These are phyloP conservation scores for Eurotiales sp. DNA, from an alignment of 2,329 filamentous ascomycete genomes.

Conservation along the genomic window DNA sequence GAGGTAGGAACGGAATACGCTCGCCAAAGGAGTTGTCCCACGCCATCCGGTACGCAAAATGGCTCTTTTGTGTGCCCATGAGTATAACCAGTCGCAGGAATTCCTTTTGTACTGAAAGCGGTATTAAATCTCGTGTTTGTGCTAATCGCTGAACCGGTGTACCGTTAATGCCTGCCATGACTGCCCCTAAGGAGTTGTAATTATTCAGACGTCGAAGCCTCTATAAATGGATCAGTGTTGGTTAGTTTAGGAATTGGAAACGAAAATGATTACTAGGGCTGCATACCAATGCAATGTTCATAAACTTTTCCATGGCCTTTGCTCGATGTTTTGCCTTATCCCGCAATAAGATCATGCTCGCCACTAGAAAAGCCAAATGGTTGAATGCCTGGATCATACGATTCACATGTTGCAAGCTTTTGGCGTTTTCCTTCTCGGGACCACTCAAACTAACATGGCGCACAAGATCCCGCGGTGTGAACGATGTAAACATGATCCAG, in stretches of 20 bases:
- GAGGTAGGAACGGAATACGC: conserved; percentile 87
- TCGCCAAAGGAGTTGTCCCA: conserved; percentile 94
- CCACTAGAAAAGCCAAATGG: conserved; percentile 76
- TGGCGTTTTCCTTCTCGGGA: conserved; percentile 53
- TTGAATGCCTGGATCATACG: conserved; percentile 94
- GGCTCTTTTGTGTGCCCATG: conserved; percentile 88
- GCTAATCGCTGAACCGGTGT: conserved; percentile 78
- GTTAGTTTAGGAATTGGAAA: conserved; percentile 15
- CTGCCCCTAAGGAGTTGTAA: conserved; percentile 92
- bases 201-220: conserved; percentile 91
- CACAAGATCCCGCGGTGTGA: conserved; percentile 86
- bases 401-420: conserved; percentile 78
- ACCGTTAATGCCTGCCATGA: conserved; percentile 88
- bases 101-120: conserved; percentile 68
- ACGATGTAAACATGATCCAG: conserved; percentile 97
- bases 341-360: conserved; percentile 78
- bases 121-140: conserved; percentile 74
- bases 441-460: conserved; percentile 77
- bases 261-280: conserved; percentile 12
- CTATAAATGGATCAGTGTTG: conserved; percentile 29
- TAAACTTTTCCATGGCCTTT: conserved; percentile 89
- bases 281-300: conserved; percentile 70
- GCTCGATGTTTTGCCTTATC: conserved; percentile 96
- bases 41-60: conserved; percentile 91
- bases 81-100: conserved; percentile 85